phyloP scores from a whole-genome alignment of 2,329 filamentous ascomycete genomes.

The Tolypocladium amazonense region DNA sequence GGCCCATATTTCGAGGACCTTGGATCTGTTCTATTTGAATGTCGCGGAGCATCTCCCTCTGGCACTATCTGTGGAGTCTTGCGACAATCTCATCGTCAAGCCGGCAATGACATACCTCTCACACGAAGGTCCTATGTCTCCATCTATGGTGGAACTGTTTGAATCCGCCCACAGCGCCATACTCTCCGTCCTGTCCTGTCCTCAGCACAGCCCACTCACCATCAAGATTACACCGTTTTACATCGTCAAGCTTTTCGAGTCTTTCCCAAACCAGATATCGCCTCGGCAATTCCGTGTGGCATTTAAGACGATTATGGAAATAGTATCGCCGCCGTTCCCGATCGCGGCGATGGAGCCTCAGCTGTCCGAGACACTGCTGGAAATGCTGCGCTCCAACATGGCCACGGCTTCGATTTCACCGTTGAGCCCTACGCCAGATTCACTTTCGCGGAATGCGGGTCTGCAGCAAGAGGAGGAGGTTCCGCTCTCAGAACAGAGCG shows the following conservation, averaged over 20 bases:
- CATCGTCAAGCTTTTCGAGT: constrained; percentile 66
- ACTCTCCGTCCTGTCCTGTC: constrained; percentile 69
- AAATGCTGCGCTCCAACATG: constrained; percentile 57
- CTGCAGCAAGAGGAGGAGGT: constrained; percentile 15
- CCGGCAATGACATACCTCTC: constrained; percentile 66
- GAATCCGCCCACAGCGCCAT: constrained; percentile 80
- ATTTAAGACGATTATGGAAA: constrained; percentile 74
- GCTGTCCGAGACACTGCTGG: constrained; percentile 70
- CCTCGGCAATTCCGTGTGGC: constrained; percentile 80
- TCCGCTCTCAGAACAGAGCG: constrained; percentile 64
- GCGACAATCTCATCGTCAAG: constrained; percentile 62
- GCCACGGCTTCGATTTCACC: constrained; percentile 37
- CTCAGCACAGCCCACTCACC: constrained; percentile 63
- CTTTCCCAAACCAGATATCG: constrained; percentile 70
- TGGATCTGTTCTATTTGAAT: constrained; percentile 87
- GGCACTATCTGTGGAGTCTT: constrained; percentile 52
- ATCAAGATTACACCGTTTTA: constrained; percentile 70
- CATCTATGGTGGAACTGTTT: constrained; percentile 52
- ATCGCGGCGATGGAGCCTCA: constrained; percentile 63
- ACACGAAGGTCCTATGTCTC: constrained; percentile 29
- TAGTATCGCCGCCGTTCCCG: constrained; percentile 69
- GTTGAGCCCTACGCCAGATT: constrained; percentile 27
- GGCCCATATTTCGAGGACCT: constrained; percentile 47
- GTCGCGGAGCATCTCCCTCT: constrained; percentile 74
- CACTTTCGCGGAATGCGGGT: constrained; percentile 19